A percentile compares a stretch with the other conserved stretches of the same genome.
Conservation (phyloP, 1,139 yeast genomes). For the Scheffersomyces parashehatae region DNA sequence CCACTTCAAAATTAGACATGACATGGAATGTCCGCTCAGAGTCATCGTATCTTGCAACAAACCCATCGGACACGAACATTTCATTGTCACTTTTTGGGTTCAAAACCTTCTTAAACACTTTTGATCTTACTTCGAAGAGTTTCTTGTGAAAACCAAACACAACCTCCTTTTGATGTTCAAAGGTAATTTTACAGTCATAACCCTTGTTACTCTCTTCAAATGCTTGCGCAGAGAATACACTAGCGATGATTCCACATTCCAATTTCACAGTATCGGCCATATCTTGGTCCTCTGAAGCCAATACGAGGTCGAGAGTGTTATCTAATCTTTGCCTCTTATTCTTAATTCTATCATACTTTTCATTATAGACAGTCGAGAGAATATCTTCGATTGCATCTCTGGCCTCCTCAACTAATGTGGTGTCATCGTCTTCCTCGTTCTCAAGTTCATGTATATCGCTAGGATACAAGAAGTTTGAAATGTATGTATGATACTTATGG, state of each 20-base stretch:
- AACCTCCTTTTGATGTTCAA: slow-evolving; percentile 18
- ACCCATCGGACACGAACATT: slow-evolving; percentile 16
- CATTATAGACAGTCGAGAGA: slow-evolving; percentile 13
- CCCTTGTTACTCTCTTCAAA: slow-evolving; percentile 4
- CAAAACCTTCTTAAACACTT: slow-evolving; percentile 24
- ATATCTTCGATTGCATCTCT: slow-evolving; percentile 13
- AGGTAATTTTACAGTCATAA: slow-evolving; percentile 26
- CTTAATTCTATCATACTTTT: slow-evolving; percentile 16
- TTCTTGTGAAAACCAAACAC: slow-evolving; percentile 32
- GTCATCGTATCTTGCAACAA: slow-evolving; percentile 25
- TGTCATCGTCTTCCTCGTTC: slow-evolving; percentile 13
- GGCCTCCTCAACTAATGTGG: neutral
- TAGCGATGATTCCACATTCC: slow-evolving; percentile 1
- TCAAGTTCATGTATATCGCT: slow-evolving; percentile 1
- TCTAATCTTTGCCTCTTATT: slow-evolving; percentile 16
- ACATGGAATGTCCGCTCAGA: slow-evolving; percentile 13
- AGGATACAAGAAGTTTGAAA: slow-evolving; percentile 30
- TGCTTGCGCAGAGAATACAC: neutral
- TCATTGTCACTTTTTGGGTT: slow-evolving; percentile 15
- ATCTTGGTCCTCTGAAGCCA: slow-evolving; percentile 5
- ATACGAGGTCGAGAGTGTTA: slow-evolving; percentile 18
- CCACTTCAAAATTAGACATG: slow-evolving; percentile 19
- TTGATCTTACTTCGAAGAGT: slow-evolving; percentile 30
- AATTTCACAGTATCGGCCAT: neutral
- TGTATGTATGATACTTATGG: slow-evolving; percentile 22